Percentiles rank a stretch among this genome's conserved stretches.
These are phyloP conservation scores for Gossypium gossypioides DNA, from an alignment of 441 rosid species.

Conservation along the genomic window DNA sequence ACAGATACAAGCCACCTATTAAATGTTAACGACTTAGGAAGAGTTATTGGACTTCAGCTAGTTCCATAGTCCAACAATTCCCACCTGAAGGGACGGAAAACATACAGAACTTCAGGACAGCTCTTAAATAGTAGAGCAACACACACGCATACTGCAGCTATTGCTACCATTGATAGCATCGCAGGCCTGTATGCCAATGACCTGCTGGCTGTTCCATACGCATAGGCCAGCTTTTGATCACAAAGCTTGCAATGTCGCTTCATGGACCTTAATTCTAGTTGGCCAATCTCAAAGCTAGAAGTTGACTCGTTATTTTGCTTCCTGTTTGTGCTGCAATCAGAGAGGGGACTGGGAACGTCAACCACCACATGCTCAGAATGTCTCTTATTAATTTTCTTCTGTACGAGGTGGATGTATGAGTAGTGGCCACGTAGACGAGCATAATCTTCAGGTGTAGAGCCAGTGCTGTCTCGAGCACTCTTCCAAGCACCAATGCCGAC, in stretches of 20 bases:
- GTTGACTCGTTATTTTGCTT: constrained; percentile 30
- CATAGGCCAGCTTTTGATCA: constrained; percentile 40
- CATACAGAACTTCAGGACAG: constrained; percentile 70
- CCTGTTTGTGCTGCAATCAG: constrained; percentile 24
- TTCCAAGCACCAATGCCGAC: constrained; percentile 86
- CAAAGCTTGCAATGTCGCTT: constrained; percentile 52
- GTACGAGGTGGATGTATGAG: constrained; percentile 75
- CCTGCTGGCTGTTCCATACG: constrained; percentile 37
- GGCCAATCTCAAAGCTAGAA: constrained; percentile 44
- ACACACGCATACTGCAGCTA: constrained; percentile 88
- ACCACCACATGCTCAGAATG: constrained; percentile 47
- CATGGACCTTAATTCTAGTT: constrained; percentile 13
- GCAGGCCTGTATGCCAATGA: constrained; percentile 73
- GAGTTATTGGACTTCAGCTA: neutral
- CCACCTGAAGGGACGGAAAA: constrained; percentile 91
- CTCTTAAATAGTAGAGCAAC: constrained; percentile 91
- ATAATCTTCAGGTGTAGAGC: constrained; percentile 83
- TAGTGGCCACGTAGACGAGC: constrained; percentile 86
- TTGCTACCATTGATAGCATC: constrained; percentile 83
- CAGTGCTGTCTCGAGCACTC: constrained; percentile 62
- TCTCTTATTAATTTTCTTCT: constrained; percentile 54
- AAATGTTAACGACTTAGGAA: neutral
- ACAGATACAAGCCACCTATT: constrained; percentile 7
- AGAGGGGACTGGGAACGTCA: constrained; percentile 33
- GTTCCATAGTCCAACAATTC: constrained; percentile 47